Base-by-base conservation (phyloP, 2,329 filamentous ascomycete genomes). In the Hypoxylon sp. region DNA sequence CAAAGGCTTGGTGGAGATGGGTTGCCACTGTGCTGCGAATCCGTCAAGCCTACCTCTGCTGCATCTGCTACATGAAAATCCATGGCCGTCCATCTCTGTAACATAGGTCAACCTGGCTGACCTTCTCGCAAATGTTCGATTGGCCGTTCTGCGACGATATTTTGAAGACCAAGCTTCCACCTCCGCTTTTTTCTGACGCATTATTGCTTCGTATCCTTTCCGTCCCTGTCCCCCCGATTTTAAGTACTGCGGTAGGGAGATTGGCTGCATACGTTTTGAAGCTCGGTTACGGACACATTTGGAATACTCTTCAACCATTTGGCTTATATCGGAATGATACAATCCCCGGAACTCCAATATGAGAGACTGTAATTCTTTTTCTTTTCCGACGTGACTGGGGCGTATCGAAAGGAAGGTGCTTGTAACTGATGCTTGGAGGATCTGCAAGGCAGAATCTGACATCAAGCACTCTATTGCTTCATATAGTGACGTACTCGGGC, bases 1-100 rank as follows among this genome's bases (percentile, higher is more conserved):
- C 45, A 5, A 23, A n/a, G 19, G 45, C 4, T 11, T 19, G 3
- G 21, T 14, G 21, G 6, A 11, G 45, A 48, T 25, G 19, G 45
- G 45, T 23, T 48, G 13, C 45, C 45, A 48, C 10, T 48, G 19
- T 9, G 45, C 45, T 25, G 45, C 19, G 11, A 48, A 48, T 19
- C 45, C 45, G 19, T 13, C 10, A 25, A 23, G 19, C 9, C 45
- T 23, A 48, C 10, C 13, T n/a, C 9, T 48, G 45, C 45, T 48
- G 14, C 45, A 48, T n/a, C 45, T 48, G 45, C 45, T 48, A 19
- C 45, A 48, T 23, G 19, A 28, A 5, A 48, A 48, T 14, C 45
- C 45, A 48, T 48, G 45, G 19, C 10, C 45, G 2, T 25, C 19
- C 10, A n/a, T 9, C 10, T 28, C 45, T 23, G 19, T 28, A 48